These are phyloP conservation scores for Penicillium sp. DNA, from an alignment of 2,329 filamentous ascomycete genomes.

Conservation along the genomic window DNA sequence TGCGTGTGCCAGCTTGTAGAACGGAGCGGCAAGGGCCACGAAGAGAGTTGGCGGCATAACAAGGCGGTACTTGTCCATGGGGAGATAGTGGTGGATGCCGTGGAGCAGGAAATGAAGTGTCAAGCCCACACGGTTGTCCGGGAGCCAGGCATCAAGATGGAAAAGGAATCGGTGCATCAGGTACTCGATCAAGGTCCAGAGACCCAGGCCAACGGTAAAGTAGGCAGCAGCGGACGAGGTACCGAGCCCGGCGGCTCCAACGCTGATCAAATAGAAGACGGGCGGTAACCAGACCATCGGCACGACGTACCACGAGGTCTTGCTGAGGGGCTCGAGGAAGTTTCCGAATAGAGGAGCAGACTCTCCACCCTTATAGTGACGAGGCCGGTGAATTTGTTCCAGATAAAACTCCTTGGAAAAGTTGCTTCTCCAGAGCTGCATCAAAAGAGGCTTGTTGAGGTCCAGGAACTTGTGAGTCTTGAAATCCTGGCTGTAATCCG, in stretches of 20 bases:
- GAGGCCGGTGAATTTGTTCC: conserved; percentile 90
- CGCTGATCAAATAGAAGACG: conserved; percentile 69
- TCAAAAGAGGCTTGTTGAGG: conserved; percentile 77
- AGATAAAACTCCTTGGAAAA: conserved; percentile 97
- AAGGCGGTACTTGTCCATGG: conserved; percentile 97
- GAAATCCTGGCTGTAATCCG: conserved; percentile 74
- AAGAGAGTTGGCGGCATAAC: conserved; percentile 97
- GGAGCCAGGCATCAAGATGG: conserved; percentile 88
- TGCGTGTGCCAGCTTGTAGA: conserved; percentile 85
- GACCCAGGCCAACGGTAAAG: conserved; percentile 68
- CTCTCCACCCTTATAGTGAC: conserved; percentile 90
- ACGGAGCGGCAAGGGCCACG: conserved; percentile 77
- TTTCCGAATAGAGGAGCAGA: conserved; percentile 96
- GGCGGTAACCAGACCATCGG: conserved; percentile 83
- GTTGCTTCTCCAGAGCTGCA: conserved; percentile 83
- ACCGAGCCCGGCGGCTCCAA: conserved; percentile 64
- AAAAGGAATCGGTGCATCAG: conserved; percentile 86
- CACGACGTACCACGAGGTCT: conserved; percentile 92
- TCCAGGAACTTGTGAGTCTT: conserved; percentile 93
- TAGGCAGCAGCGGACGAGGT: conserved; percentile 58
- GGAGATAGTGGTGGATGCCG: conserved; percentile 95
- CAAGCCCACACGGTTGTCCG: conserved; percentile 84
- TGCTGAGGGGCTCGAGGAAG: conserved; percentile 94
- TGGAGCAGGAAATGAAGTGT: conserved; percentile 92
- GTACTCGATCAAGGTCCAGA: conserved; percentile 94